Evolutionary conservation across 306 rosid species (phyloP), one percentile per base, ranked within the genome.

Genomic region (Myrica gale): DNA sequence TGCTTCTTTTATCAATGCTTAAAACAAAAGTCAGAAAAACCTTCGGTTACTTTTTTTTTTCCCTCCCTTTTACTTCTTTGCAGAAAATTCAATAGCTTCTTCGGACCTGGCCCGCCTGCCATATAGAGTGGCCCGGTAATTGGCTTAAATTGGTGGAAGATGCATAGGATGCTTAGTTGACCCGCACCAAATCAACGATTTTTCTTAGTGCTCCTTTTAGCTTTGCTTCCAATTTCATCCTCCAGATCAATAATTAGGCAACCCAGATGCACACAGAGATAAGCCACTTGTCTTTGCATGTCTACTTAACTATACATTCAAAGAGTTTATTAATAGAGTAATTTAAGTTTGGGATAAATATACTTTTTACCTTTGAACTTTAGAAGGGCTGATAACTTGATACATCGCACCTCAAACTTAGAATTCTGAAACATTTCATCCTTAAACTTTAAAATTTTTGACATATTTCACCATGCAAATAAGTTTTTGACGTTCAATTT

Each of bases 201-300:
- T 17, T 16, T 65, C 39, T 16, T 47, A 3, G 13, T 74, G 72
- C 37, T 37, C 17, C 7, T 41, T 77, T 71, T 82, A 58, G 81
- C 72, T 76, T 88, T 86, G 87, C 87, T 82, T 88, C 70, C 71
- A 81, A 71, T 23, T 84, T 74, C 51, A 39, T 42, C 32, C 75
- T 65, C 72, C 42, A 56, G 39, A 50, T 55, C 58, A 45, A 41
- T 23, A 7, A 46, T 50, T 3, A 26, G 21, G 11, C 42, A 2
- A 8, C 60, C 68, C 50, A 41, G 45, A 41, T 41, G 15, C 50
- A 0, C 50, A 15, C 11, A 42, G n/a, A 1, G 26, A 65, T 41
- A n/a, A 17, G 13, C 69, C 23, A 7, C 4, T 16, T 65, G 48
- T 65, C 67, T 26, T 26, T 26, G 32, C 32, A 26, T 26, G 32